Base-by-base conservation (phyloP, 225 moss, liverwort and hornwort genomes). In the Takakia lepidozioides region DNA sequence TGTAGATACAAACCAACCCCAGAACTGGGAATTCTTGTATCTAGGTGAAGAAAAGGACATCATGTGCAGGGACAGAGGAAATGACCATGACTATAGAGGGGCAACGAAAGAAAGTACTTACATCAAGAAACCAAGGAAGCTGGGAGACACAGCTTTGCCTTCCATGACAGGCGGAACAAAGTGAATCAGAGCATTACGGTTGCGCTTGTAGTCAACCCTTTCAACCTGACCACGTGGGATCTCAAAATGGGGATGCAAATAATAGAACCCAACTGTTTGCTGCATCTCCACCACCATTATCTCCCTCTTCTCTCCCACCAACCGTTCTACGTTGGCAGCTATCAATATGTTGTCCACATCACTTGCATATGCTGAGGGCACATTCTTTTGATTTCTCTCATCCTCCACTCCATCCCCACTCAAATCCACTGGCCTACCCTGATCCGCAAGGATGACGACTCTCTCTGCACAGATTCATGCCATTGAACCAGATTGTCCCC, bases 281-380 rank as follows among this genome's bases (percentile, higher is more conserved):
- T 87, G 84, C 91, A 87, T 84, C 54, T 92, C 91, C 34, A 84
- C 58, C 37, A 87, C 59, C 70, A 84, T 65, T 30, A 62, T 43
- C 11, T 67, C 74, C 8, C 64, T 34, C 13, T 57, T 48, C 27
- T 37, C 38, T 24, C 87, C 91, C 52, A 73, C 78, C 57, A 87
- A 63, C 22, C 84, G 66, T 20, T 82, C 86, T 46, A 92, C 79
- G 60, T 82, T 92, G 23, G 91, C 84, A 24, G 81, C 66, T 36
- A 84, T 62, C 17, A 92, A 38, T 3, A 87, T 82, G 55, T 82
- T 92, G 41, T 87, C 78, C 23, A 93, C 81, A 34, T 93, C 86
- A 68, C 93, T 93, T 0, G 86, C 63, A 41, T 79, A 93, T 3
- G 88, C 73, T 5, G 83, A 64, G 7, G 32, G 32, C 27, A 76